Evolutionary conservation across 208 protist species (phyloP).

Genomic region (Wallacemonas rigidus): DNA sequence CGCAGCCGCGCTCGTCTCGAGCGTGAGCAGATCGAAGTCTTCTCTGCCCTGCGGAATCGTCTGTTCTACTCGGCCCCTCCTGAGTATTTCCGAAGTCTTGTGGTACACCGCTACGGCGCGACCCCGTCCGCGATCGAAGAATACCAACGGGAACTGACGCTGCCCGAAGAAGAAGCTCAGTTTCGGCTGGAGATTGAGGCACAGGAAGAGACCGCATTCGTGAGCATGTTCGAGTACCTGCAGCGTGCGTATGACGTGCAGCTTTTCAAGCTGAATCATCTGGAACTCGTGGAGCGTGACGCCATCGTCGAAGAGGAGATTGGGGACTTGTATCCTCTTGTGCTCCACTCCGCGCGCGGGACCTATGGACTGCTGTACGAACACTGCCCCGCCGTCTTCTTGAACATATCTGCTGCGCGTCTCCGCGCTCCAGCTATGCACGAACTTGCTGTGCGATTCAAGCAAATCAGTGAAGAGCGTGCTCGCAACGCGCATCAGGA

Average conservation of each 20-base stretch:
- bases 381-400: constrained; percentile 35
- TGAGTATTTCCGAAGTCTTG: constrained; percentile 61
- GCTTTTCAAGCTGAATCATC: constrained; percentile 54
- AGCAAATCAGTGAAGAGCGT: neutral
- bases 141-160: constrained; percentile 26
- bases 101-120: constrained; percentile 44
- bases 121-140: constrained; percentile 4
- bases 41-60: constrained; percentile 35
- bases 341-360: constrained; percentile 32
- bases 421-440: neutral
- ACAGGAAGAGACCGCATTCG: constrained; percentile 41
- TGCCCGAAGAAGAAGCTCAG: constrained; percentile 39
- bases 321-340: constrained; percentile 33
- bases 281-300: constrained; percentile 49
- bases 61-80: constrained; percentile 61
- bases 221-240: constrained; percentile 54
- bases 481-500: neutral
- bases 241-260: constrained; percentile 59
- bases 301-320: constrained; percentile 53
- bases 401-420: constrained; percentile 12
- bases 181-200: constrained; percentile 31
- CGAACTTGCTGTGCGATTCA: constrained; percentile 7
- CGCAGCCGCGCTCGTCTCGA: constrained; percentile 44
- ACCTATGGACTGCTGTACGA: constrained; percentile 59
- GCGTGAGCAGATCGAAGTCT: constrained; percentile 53